These are phyloP conservation scores for Suillus luteus DNA, from an alignment of 768 basidiomycete genomes.

Conservation along the genomic window DNA sequence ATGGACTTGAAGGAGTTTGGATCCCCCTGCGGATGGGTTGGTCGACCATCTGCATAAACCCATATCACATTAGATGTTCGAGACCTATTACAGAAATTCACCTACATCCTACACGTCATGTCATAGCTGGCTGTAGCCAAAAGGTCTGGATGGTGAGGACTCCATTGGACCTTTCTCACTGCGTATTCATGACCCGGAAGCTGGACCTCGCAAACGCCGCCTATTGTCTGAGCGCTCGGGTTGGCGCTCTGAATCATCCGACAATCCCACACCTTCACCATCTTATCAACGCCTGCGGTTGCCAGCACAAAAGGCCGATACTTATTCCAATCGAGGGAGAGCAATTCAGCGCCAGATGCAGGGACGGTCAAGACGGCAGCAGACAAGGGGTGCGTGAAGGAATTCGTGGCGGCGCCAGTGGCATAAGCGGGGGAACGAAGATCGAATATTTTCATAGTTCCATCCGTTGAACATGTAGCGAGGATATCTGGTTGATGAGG, in stretches of 20 bases:
- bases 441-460: constrained; percentile 83
- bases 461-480: constrained; percentile 86
- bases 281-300: constrained; percentile 77
- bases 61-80: background rate
- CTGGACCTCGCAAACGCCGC: constrained; percentile 69
- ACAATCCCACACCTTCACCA: constrained; percentile 81
- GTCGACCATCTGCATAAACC: constrained; percentile 66
- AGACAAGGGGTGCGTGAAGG: constrained; percentile 67
- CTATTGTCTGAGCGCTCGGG: constrained; percentile 52
- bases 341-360: constrained; percentile 75
- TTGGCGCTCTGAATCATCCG: constrained; percentile 73
- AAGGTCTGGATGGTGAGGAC: constrained; percentile 72
- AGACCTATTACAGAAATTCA: constrained; percentile 21
- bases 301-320: constrained; percentile 80
- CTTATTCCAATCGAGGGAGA: constrained; percentile 92
- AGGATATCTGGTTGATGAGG: constrained; percentile 85
- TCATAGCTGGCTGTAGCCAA: constrained; percentile 83
- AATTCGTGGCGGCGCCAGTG: constrained; percentile 49
- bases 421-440: constrained; percentile 64
- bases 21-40: constrained; percentile 47
- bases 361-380: constrained; percentile 77
- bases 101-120: constrained; percentile 93
- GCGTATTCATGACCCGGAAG: constrained; percentile 89
- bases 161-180: constrained; percentile 87
- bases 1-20: constrained; percentile 68